Evolutionary conservation across 768 basidiomycete genomes (phyloP).

Genomic region (Ephemerocybe angulata): DNA sequence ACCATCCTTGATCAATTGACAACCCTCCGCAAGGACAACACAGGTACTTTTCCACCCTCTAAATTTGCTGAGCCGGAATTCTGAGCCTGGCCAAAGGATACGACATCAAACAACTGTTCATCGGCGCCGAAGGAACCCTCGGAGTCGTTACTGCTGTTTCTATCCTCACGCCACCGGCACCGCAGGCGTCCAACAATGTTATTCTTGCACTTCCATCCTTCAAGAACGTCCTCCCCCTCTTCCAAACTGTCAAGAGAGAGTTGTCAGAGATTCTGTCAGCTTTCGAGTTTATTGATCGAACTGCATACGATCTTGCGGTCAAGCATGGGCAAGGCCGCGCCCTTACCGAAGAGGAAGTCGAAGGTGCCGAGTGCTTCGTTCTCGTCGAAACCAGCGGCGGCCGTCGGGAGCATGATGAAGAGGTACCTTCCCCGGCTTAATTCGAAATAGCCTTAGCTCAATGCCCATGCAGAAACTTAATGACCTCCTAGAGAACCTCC

Average conservation of each 20-base stretch:
- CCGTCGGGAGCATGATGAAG: conserved; percentile 88
- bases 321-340: conserved; percentile 80
- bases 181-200: conserved; percentile 84
- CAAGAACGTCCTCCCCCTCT: conserved; percentile 82
- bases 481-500: conserved; percentile 69
- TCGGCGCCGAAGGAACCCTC: conserved; percentile 95
- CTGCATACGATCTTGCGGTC: conserved; percentile 78
- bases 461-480: conserved; percentile 71
- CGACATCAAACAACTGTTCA: conserved; percentile 97
- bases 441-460: not conserved
- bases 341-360: conserved; percentile 67
- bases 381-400: conserved; percentile 94
- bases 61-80: not conserved
- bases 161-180: conserved; percentile 83
- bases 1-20: conserved; percentile 86
- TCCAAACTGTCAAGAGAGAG: conserved; percentile 72
- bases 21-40: conserved; percentile 95
- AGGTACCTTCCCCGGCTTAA: conserved; percentile 45
- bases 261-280: conserved; percentile 95
- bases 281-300: conserved; percentile 93
- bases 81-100: conserved; percentile 60
- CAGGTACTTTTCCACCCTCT: conserved; percentile 49
- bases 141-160: conserved; percentile 95
- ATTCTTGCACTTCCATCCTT: conserved; percentile 87
- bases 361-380: conserved; percentile 83